These are phyloP conservation scores for Paramyrothecium roridum DNA, from an alignment of 2,329 filamentous ascomycete genomes.

Conservation along the genomic window DNA sequence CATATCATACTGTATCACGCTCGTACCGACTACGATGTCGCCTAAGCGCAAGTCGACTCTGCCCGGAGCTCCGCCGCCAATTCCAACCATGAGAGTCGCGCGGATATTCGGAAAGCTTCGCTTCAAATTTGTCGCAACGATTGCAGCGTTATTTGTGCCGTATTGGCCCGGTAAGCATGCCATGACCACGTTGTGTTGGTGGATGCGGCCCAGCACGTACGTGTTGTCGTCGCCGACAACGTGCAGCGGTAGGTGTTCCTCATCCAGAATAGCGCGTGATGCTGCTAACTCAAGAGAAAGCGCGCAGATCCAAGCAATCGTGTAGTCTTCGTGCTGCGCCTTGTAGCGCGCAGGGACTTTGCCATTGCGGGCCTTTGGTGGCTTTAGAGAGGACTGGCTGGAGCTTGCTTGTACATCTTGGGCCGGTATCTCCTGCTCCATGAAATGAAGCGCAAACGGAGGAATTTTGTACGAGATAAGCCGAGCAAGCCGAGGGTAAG, in stretches of 20 bases:
- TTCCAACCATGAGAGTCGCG: conserved; percentile 18
- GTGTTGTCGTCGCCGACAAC: conserved; percentile 6
- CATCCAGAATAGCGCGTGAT: conserved; percentile 12
- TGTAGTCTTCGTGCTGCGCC: conserved; percentile 13
- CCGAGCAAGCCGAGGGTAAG: no score
- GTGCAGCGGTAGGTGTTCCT: conserved; percentile 4
- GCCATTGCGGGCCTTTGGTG: not conserved
- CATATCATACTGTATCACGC: not conserved
- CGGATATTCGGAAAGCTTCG: conserved; percentile 10
- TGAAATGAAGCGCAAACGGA: no score
- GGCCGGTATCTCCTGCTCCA: no score
- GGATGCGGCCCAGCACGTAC: conserved; percentile 9
- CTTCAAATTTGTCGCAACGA: conserved; percentile 7
- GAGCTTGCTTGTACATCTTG: not conserved
- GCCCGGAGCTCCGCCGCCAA: conserved; percentile 20
- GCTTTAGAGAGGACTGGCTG: not conserved
- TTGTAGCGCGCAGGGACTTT: not conserved
- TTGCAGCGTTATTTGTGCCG: conserved; percentile 9
- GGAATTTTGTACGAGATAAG: no score
- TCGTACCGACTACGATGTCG: not conserved
- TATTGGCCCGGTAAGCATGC: conserved; percentile 10
- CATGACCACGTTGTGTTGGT: conserved; percentile 12
- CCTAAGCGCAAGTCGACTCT: not conserved
- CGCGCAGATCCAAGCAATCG: conserved; percentile 15
- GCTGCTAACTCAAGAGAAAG: conserved; percentile 11